Evolutionary conservation across 148 eudicot genomes (phyloP).

Genomic region (Selenicereus undatus): DNA sequence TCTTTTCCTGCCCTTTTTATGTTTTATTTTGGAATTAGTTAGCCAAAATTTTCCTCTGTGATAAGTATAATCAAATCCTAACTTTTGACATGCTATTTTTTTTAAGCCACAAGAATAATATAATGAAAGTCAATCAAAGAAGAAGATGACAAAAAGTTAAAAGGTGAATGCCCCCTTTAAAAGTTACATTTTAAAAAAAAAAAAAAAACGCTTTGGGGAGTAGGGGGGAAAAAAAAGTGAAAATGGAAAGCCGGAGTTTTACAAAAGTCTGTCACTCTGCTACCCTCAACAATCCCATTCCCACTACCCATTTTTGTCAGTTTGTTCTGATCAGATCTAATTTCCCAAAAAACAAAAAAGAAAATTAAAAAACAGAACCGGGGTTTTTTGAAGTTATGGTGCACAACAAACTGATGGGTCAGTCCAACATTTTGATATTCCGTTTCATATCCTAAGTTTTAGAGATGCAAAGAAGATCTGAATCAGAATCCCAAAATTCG

Average conservation of each 20-base stretch:
- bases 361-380: neutral
- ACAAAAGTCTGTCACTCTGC: conserved; percentile 22
- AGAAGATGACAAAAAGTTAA: conserved; percentile 25
- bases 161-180: conserved; percentile 15
- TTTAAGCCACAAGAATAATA: conserved; percentile 3
- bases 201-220: conserved; percentile 1
- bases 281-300: conserved; percentile 32
- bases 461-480: conserved; percentile 24
- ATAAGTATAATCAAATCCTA: conserved; percentile 2
- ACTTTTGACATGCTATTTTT: conserved; percentile 8
- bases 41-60: neutral
- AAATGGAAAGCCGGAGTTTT: conserved; percentile 8
- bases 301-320: conserved; percentile 32
- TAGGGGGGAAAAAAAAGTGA: neutral
- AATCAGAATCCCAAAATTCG: conserved; percentile 25
- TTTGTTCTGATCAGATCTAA: conserved; percentile 22
- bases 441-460: neutral
- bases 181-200: conserved; percentile 18
- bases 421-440: conserved; percentile 12
- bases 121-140: conserved; percentile 30
- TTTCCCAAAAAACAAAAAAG: neutral
- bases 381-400: neutral
- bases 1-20: neutral
- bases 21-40: too few species aligned
- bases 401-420: neutral